Percentiles rank a stretch among this genome's conserved stretches.
phyloP scores from a whole-genome alignment of 2,329 filamentous ascomycete species.

The Aspergillus sp. region DNA sequence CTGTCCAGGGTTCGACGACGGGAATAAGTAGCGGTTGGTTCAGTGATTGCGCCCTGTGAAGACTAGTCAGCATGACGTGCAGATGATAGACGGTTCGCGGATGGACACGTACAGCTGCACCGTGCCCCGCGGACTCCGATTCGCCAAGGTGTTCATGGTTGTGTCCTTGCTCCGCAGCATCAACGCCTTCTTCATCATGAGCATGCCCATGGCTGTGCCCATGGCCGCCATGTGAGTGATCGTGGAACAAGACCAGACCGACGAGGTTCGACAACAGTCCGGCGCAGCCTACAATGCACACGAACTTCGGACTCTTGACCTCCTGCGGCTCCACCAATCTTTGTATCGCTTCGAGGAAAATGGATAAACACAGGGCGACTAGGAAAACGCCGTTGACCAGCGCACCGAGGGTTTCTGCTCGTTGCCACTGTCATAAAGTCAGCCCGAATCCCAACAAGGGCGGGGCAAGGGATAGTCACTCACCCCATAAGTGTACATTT shows the following conservation, averaged over 20 bases:
- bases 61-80: conserved; percentile 15
- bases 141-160: conserved; percentile 33
- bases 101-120: conserved; percentile 58
- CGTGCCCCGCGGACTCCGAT: conserved; percentile 55
- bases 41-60: conserved; percentile 27
- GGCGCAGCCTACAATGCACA: conserved; percentile 83
- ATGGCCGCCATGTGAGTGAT: conserved; percentile 77
- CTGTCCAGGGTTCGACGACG: conserved; percentile 28
- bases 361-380: conserved; percentile 92
- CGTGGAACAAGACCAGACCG: conserved; percentile 87
- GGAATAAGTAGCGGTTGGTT: conserved; percentile 28
- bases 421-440: conserved; percentile 69
- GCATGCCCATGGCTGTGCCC: conserved; percentile 58
- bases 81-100: not conserved
- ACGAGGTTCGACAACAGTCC: conserved; percentile 86
- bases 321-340: conserved; percentile 88
- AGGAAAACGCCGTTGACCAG: conserved; percentile 97
- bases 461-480: conserved; percentile 34
- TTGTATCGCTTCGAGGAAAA: conserved; percentile 91
- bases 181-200: conserved; percentile 41
- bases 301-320: conserved; percentile 79
- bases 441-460: conserved; percentile 7
- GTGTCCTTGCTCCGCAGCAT: conserved; percentile 41
- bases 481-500: conserved; percentile 93
- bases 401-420: conserved; percentile 92